A percentile compares a stretch with the other conserved stretches of the same genome.
phyloP scores from a whole-genome alignment of 148 eudicot species.

The Fagopyrum homotropicum region DNA sequence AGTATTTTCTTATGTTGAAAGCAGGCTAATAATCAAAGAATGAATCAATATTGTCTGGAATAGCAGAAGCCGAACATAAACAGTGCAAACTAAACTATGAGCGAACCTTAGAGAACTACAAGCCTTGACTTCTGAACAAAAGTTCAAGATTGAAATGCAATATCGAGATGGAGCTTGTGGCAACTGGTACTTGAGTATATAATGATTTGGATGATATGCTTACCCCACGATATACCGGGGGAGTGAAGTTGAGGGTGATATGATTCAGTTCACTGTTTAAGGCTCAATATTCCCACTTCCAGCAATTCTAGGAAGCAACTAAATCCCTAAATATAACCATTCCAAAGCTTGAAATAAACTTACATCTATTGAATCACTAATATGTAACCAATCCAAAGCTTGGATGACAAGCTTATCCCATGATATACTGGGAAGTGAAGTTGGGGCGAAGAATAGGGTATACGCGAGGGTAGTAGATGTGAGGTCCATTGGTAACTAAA shows the following conservation, averaged over 20 bases:
- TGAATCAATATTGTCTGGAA: too few species aligned
- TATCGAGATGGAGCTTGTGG: not conserved
- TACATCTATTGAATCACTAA: too few species aligned
- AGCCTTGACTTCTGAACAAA: not conserved
- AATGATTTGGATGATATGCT: not conserved
- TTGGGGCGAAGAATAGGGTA: not conserved
- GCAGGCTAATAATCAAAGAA: too few species aligned
- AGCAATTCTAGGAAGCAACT: too few species aligned
- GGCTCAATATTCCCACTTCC: too few species aligned
- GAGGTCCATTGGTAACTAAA: too few species aligned
- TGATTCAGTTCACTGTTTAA: not conserved
- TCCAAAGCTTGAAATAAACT: too few species aligned
- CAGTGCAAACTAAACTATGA: too few species aligned
- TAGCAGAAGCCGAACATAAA: too few species aligned
- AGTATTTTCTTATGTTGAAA: too few species aligned
- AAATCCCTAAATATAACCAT: too few species aligned
- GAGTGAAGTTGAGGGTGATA: not conserved
- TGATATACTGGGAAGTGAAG: not conserved
- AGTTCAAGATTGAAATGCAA: not conserved
- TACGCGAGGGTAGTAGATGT: too few species aligned
- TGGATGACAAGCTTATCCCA: not conserved
- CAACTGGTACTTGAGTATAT: not conserved
- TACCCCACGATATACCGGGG: not conserved
- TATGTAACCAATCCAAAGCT: not conserved
- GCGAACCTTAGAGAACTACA: not conserved